Percentiles rank a stretch among this genome's conserved stretches.
Conservation (phyloP, 106 monocot species). For the Agapanthus africanus region DNA sequence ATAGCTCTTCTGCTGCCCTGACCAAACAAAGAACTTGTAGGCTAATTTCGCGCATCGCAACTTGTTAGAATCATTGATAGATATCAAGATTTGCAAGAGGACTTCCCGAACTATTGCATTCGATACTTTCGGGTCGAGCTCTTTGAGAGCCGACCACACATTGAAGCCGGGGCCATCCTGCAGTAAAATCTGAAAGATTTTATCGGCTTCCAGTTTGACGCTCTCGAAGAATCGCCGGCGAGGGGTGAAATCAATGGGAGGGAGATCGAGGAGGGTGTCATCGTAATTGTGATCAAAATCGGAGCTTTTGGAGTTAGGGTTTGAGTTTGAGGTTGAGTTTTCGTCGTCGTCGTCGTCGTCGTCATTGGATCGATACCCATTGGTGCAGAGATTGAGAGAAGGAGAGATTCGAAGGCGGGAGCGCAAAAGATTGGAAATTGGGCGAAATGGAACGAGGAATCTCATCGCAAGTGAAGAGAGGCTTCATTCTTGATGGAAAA, state of each 20-base stretch:
- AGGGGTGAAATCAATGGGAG: slow-evolving; percentile 9
- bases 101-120: slow-evolving; percentile 56
- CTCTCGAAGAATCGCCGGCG: slow-evolving; percentile 16
- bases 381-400: slow-evolving; percentile 17
- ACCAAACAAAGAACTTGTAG: slow-evolving; percentile 80
- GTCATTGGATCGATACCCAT: neutral
- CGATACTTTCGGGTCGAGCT: slow-evolving; percentile 33
- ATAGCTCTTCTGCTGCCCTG: slow-evolving; percentile 39
- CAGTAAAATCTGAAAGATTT: slow-evolving; percentile 40
- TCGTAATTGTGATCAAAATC: slow-evolving; percentile 16
- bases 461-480: slow-evolving; percentile 11
- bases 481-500: neutral
- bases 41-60: slow-evolving; percentile 51
- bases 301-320: slow-evolving; percentile 14
- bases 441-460: neutral
- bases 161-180: slow-evolving; percentile 76
- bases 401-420: slow-evolving; percentile 4
- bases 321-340: neutral
- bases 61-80: slow-evolving; percentile 41
- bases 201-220: slow-evolving; percentile 32
- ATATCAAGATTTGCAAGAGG: slow-evolving; percentile 41
- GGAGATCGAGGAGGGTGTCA: slow-evolving; percentile 19
- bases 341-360: slow-evolving; percentile 9
- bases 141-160: slow-evolving; percentile 43
- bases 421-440: neutral